These are phyloP conservation scores for Xylariaceae sp. DNA, from an alignment of 2,329 filamentous ascomycete species.

Conservation along the genomic window DNA sequence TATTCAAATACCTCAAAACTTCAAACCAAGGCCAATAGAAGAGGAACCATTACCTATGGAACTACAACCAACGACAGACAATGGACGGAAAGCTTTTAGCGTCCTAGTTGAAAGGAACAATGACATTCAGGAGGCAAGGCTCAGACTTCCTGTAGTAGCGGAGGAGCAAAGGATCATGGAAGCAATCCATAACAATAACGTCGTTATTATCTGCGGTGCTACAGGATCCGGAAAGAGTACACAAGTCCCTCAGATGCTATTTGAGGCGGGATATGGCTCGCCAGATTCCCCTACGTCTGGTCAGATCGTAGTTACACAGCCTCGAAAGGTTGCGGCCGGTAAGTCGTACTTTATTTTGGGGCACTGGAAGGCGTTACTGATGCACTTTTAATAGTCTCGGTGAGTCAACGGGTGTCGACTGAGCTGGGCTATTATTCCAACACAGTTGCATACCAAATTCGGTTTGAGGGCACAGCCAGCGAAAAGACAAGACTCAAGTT, in stretches of 20 bases:
- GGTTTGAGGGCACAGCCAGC: constrained; percentile 81
- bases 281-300: constrained; percentile 75
- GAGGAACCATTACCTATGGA: constrained; percentile 67
- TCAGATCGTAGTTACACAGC: constrained; percentile 93
- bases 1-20: constrained; percentile 57
- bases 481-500: constrained; percentile 90
- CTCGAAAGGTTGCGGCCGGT: constrained; percentile 78
- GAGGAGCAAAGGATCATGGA: constrained; percentile 99
- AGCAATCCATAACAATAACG: constrained; percentile 85
- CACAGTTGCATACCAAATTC: constrained; percentile 86
- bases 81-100: constrained; percentile 68
- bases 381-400: constrained; percentile 80
- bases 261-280: constrained; percentile 86
- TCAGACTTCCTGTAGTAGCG: constrained; percentile 82
- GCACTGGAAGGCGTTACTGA: not conserved
- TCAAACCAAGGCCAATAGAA: constrained; percentile 63
- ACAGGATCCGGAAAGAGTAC: constrained; percentile 98
- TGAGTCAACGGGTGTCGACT: constrained; percentile 85
- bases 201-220: constrained; percentile 87
- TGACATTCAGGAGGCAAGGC: constrained; percentile 71
- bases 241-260: constrained; percentile 93
- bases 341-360: not conserved
- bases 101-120: constrained; percentile 65
- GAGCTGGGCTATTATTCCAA: constrained; percentile 76
- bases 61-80: constrained; percentile 56